Conservation (phyloP, 2,329 filamentous ascomycete genomes). For the Colletotrichum phormii region DNA sequence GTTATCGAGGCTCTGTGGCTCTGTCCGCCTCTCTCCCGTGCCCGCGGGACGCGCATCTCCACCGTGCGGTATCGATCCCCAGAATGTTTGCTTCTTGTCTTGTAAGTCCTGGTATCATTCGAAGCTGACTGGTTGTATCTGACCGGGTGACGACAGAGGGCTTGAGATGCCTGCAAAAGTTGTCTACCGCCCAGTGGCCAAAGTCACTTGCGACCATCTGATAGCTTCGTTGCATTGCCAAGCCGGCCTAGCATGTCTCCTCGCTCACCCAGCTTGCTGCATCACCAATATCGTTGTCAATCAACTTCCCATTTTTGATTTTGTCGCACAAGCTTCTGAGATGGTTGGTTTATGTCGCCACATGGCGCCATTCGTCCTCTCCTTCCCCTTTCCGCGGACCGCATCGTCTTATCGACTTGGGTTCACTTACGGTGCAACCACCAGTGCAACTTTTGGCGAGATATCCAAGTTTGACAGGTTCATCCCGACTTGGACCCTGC, state of each 20-base stretch:
- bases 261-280: background rate
- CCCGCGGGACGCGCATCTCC: background rate
- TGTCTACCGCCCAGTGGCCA: background rate
- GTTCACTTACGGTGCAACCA: background rate
- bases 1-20: background rate
- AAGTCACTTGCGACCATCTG: conserved; percentile 9
- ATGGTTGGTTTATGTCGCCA: conserved; percentile 18
- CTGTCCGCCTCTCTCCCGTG: background rate
- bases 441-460: background rate
- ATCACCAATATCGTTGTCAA: conserved; percentile 11
- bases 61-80: background rate
- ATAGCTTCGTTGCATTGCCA: conserved; percentile 35
- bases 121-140: background rate
- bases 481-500: background rate
- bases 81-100: background rate
- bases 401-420: conserved; percentile 23
- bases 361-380: conserved; percentile 32
- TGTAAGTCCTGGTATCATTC: background rate
- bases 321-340: conserved; percentile 2
- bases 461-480: background rate
- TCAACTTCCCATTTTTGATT: conserved; percentile 28
- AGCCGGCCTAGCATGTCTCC: conserved; percentile 11
- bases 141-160: background rate
- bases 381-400: conserved; percentile 30
- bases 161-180: background rate